These are phyloP conservation scores for Poteriospumella lacustris DNA, from an alignment of 108 stramenopile species.

Conservation along the genomic window DNA sequence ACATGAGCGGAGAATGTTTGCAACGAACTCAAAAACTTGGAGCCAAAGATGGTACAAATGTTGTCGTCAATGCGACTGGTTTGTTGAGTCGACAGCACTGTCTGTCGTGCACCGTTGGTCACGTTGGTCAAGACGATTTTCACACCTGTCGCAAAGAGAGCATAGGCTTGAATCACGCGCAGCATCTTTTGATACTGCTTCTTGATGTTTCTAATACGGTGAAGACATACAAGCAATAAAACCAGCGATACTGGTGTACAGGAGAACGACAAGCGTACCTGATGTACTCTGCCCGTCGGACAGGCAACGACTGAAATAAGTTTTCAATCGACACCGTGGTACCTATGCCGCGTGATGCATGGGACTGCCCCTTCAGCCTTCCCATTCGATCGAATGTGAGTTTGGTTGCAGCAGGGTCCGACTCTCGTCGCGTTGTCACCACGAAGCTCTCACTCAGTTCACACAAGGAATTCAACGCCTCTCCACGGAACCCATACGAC, in stretches of 20 bases:
- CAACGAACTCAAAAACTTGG: constrained; percentile 38
- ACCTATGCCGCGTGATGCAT: constrained; percentile 42
- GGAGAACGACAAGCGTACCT: constrained; percentile 39
- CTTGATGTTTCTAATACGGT: constrained; percentile 38
- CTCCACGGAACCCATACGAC: constrained; percentile 74
- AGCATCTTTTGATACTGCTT: constrained; percentile 48
- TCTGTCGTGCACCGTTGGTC: neutral
- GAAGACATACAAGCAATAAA: constrained; percentile 1
- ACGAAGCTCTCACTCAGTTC: constrained; percentile 47
- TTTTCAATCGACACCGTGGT: constrained; percentile 74
- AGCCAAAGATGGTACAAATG: constrained; percentile 45
- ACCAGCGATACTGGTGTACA: neutral
- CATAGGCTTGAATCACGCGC: constrained; percentile 51
- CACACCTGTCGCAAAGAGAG: constrained; percentile 43
- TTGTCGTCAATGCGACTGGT: constrained; percentile 41
- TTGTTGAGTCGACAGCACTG: constrained; percentile 29
- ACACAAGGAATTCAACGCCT: constrained; percentile 67
- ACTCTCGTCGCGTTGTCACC: constrained; percentile 43
- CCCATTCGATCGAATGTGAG: constrained; percentile 47
- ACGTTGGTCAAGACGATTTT: constrained; percentile 41
- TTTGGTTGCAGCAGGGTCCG: constrained; percentile 37
- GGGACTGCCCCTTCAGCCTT: neutral
- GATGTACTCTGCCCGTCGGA: constrained; percentile 65
- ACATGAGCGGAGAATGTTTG: constrained; percentile 27
- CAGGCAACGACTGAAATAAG: constrained; percentile 71